Evolutionary conservation across 2,329 filamentous ascomycete species (phyloP).

Genomic region (Paracoccidioides brasiliensis): DNA sequence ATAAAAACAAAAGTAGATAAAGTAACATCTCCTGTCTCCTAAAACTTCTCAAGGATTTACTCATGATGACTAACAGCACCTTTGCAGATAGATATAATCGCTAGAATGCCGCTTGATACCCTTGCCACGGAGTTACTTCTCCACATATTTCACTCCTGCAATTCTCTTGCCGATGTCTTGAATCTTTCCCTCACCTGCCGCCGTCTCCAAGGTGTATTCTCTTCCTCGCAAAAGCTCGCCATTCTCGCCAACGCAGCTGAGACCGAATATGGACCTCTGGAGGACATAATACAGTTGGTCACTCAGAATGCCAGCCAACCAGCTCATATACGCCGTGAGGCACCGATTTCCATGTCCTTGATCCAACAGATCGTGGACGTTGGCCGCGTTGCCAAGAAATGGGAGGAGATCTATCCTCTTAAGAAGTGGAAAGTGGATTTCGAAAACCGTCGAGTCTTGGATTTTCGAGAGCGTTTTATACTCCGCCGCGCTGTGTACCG

Average conservation of each 20-base stretch:
- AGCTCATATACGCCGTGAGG: slow-evolving; percentile 40
- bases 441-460: slow-evolving; percentile 42
- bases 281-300: slow-evolving; percentile 46
- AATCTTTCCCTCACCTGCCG: slow-evolving; percentile 42
- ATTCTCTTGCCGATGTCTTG: slow-evolving; percentile 40
- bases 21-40: neutral
- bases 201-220: slow-evolving; percentile 41
- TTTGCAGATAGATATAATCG: slow-evolving; percentile 5
- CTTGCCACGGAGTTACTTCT: slow-evolving; percentile 47
- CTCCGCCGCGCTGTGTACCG: slow-evolving; percentile 47
- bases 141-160: slow-evolving; percentile 43
- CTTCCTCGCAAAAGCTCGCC: slow-evolving; percentile 40
- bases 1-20: neutral
- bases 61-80: neutral
- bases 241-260: slow-evolving; percentile 43
- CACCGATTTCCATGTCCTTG: slow-evolving; percentile 42
- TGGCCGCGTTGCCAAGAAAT: slow-evolving; percentile 43
- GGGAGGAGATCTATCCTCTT: slow-evolving; percentile 48
- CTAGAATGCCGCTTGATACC: slow-evolving; percentile 40
- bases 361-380: slow-evolving; percentile 42
- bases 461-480: slow-evolving; percentile 35
- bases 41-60: neutral
- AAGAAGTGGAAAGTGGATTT: slow-evolving; percentile 50
- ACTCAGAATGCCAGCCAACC: slow-evolving; percentile 49
- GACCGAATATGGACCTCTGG: slow-evolving; percentile 43